phyloP scores from a whole-genome alignment of 2,329 filamentous ascomycete species.

The Paecilomyces dactylethromorphus region DNA sequence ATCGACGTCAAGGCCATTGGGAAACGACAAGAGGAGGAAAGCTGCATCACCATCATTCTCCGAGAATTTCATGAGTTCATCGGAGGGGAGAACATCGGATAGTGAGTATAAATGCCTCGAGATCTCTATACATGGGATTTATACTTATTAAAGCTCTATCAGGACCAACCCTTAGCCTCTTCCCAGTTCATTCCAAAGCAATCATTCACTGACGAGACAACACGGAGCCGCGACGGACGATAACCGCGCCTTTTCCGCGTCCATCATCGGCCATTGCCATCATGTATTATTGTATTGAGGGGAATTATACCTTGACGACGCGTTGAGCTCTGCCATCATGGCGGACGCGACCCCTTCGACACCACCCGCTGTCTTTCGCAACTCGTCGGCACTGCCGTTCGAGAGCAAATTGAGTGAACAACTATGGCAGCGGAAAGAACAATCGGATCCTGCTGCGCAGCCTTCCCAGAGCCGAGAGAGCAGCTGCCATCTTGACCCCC shows the following conservation, averaged over 20 bases:
- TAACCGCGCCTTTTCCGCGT: background rate
- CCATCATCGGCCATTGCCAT: background rate
- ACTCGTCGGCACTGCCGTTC: conserved; percentile 15
- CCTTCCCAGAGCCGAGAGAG: conserved; percentile 6
- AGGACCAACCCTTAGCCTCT: background rate
- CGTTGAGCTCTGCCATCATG: background rate
- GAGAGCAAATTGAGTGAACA: conserved; percentile 33
- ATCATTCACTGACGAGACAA: background rate
- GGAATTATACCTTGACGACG: background rate
- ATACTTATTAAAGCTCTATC: background rate
- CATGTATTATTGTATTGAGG: background rate
- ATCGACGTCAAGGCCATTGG: background rate
- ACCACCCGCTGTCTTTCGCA: conserved; percentile 14
- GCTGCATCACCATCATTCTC: background rate
- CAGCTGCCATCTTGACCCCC: conserved; percentile 13
- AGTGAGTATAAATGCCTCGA: background rate
- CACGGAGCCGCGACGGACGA: background rate
- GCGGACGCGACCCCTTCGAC: conserved; percentile 15
- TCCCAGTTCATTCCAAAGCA: background rate
- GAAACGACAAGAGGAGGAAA: background rate
- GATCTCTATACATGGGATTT: background rate
- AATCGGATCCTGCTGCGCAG: conserved; percentile 9
- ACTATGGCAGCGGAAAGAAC: conserved; percentile 20
- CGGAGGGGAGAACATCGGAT: background rate
- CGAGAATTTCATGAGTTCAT: background rate